Conservation (phyloP, 2,329 filamentous ascomycete species). For the Clonostachys rhizophaga region DNA sequence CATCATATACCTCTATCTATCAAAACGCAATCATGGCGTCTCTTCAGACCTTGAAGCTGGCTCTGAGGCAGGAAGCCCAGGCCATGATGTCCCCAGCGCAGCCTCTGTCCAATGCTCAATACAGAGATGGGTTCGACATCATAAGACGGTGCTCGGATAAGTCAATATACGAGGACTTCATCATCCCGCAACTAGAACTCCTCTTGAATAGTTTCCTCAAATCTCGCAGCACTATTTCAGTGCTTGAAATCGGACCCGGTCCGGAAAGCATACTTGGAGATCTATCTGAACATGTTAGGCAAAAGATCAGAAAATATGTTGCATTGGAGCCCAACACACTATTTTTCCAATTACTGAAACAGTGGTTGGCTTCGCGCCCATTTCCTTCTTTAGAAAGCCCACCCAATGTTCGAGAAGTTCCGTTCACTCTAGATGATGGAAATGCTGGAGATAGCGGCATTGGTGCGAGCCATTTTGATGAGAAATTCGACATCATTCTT, state of each 20-base stretch:
- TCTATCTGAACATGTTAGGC: slow-evolving; percentile 34
- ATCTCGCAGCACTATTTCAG: slow-evolving; percentile 37
- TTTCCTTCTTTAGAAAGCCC: slow-evolving; percentile 33
- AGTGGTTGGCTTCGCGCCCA: slow-evolving; percentile 26
- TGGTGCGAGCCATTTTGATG: slow-evolving; percentile 5
- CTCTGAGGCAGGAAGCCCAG: not conserved
- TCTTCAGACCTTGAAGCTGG: not conserved
- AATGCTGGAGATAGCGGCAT: not conserved
- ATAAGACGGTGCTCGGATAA: slow-evolving; percentile 26
- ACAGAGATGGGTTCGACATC: slow-evolving; percentile 40
- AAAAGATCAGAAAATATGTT: slow-evolving; percentile 40
- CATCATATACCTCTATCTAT: not conserved
- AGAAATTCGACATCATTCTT: slow-evolving; percentile 49
- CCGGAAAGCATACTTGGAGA: slow-evolving; percentile 45
- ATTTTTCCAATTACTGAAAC: slow-evolving; percentile 36
- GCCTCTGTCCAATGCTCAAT: slow-evolving; percentile 40
- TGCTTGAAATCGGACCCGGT: slow-evolving; percentile 57
- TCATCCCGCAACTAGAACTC: slow-evolving; percentile 40
- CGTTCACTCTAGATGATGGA: slow-evolving; percentile 28
- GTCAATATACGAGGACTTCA: slow-evolving; percentile 42
- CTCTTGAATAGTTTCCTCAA: slow-evolving; percentile 33
- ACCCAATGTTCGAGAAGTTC: slow-evolving; percentile 27
- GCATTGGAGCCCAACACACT: slow-evolving; percentile 48
- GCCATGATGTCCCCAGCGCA: not conserved
- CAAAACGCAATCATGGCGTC: not conserved